Evolutionary conservation across 352 stramenopile genomes (phyloP), one percentile per base, ranked within the genome.

Genomic region (Globisporangium sylvaticum): DNA sequence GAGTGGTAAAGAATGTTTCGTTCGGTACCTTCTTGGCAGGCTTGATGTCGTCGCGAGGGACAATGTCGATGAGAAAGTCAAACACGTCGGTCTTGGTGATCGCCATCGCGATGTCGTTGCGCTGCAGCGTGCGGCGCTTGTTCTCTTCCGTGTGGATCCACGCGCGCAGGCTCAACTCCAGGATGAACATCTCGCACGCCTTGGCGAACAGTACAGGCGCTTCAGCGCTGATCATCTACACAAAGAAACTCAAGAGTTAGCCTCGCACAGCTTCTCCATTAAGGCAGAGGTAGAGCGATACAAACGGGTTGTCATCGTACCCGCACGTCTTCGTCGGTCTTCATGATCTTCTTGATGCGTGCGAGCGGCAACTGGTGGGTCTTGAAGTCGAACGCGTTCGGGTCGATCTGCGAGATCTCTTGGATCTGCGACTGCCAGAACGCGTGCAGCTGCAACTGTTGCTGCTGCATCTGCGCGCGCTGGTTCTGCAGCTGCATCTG

Each of bases 311-410:
- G 66, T 57, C 39, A 67, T 46, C 55, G 58, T 74, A 90, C 82
- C 37, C 88, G 87, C 50, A 98, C 88, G 73, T 97, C 91, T 67
- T 98, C 93, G 75, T 98, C 93, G 55, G 91, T 94, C 78, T 97
- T 97, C 93, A 98, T 98, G 78, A 98, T 98, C 70, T 97, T 97
- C 81, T 98, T 98, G 69, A 98, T 97, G 58, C 93, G 88, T 58
- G 93, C 92, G 64, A 98, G 88, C 32, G 93, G 92, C 46, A 98
- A 79, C 61, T 97, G 87, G 70, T 96, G 83, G 67, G 83, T 93
- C 76, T 94, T 93, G 62, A 96, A 95, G 69, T 96, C 88, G 64
- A 92, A 92, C 37, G 81, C 71, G 71, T 87, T 90, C 25, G 84
- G 81, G 75, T 95, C 85, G 53, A 96, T 88, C 75, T 96, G 81